Conservation (phyloP, 2,329 filamentous ascomycete genomes). For the Aspergillus piperis region DNA sequence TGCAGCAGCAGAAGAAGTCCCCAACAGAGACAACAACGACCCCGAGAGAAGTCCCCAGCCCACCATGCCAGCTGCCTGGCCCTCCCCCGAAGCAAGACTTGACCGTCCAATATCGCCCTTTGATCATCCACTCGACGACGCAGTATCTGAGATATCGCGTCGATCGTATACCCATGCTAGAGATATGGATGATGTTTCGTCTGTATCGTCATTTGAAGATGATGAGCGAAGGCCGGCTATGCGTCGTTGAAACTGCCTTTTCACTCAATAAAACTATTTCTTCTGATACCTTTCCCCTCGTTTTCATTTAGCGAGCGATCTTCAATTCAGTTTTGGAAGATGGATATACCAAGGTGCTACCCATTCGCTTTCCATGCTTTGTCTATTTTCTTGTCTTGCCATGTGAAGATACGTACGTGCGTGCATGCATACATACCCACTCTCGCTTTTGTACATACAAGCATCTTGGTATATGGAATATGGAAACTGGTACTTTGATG, state of each 20-base stretch:
- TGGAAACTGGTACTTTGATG: too few relatives aligned
- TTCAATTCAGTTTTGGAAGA: too few relatives aligned
- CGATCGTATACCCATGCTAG: slow-evolving; percentile 10
- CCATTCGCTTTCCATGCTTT: not conserved
- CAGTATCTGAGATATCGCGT: slow-evolving; percentile 30
- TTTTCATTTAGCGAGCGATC: too few relatives aligned
- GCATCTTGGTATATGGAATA: not conserved
- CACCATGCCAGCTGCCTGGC: slow-evolving; percentile 7
- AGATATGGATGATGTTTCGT: slow-evolving; percentile 33
- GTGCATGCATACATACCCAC: not conserved
- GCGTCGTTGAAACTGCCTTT: not conserved
- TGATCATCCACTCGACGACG: slow-evolving; percentile 26
- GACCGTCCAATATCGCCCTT: slow-evolving; percentile 26
- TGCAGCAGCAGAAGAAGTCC: not conserved
- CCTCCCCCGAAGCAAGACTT: slow-evolving; percentile 7
- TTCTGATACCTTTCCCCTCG: not conserved
- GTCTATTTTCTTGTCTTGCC: not conserved
- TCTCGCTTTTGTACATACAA: not conserved
- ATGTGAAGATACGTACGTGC: not conserved
- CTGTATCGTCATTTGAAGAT: slow-evolving; percentile 34
- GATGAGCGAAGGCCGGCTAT: slow-evolving; percentile 13
- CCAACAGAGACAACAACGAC: not conserved
- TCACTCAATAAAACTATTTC: too few relatives aligned
- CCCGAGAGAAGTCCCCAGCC: not conserved
- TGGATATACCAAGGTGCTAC: not conserved